Evolutionary conservation across 2,329 filamentous ascomycete species (phyloP).

Genomic region (Trichoderma endophyticum): DNA sequence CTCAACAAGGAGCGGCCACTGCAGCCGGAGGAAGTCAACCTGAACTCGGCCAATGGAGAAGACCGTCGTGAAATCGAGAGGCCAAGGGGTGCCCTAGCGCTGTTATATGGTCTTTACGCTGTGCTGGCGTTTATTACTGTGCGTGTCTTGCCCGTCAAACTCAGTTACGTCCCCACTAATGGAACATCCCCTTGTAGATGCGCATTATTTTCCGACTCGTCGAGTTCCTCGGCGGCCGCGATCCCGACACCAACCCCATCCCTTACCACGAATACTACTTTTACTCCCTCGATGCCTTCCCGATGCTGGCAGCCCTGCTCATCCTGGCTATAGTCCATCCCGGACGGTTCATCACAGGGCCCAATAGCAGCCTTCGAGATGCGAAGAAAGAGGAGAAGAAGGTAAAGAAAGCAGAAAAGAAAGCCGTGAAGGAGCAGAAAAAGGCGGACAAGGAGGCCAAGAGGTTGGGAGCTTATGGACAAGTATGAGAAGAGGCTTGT

Average conservation of each 20-base stretch:
- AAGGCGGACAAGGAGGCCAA: neutral
- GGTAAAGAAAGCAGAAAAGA: neutral
- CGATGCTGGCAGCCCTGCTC: neutral
- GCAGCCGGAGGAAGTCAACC: neutral
- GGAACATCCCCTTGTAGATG: neutral
- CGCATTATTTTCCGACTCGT: constrained; percentile 3
- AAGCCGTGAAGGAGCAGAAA: neutral
- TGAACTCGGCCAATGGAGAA: neutral
- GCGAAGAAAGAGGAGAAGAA: neutral
- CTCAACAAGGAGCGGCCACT: neutral
- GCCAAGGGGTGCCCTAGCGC: neutral
- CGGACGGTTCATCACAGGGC: neutral
- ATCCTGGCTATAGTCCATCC: constrained; percentile 3
- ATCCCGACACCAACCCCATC: neutral
- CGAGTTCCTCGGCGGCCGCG: neutral
- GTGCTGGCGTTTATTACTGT: constrained; percentile 7
- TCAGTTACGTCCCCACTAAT: neutral
- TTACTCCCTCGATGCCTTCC: constrained; percentile 4
- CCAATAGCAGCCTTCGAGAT: constrained; percentile 1
- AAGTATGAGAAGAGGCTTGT: neutral
- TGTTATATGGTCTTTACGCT: neutral
- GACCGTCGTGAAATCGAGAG: neutral
- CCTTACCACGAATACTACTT: constrained; percentile 13
- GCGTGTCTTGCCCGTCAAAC: neutral
- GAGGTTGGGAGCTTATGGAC: neutral